Evolutionary conservation across 164 flowering plant species (phyloP).

Genomic region (Piper betle): DNA sequence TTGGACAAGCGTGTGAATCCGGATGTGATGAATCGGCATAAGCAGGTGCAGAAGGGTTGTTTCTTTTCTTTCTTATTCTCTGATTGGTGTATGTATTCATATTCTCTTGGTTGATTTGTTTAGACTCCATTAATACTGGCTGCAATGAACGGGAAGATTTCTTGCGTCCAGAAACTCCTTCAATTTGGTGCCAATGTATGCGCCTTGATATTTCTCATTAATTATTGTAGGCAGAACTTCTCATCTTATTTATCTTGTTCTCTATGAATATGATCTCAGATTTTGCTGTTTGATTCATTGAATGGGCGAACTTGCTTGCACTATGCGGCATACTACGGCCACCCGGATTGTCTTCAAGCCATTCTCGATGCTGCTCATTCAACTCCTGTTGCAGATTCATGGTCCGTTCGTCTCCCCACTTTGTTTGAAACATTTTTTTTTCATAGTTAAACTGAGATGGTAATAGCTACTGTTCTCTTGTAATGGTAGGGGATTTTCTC

Average conservation of each 20-base stretch:
- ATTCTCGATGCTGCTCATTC: constrained; percentile 70
- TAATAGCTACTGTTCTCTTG: not conserved
- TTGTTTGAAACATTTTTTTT: not conserved
- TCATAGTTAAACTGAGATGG: not conserved
- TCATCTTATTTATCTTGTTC: constrained; percentile 5
- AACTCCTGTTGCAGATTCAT: constrained; percentile 68
- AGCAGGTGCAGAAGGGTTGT: constrained; percentile 39
- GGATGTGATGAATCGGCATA: constrained; percentile 67
- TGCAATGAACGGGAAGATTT: constrained; percentile 83
- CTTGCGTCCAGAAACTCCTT: constrained; percentile 67
- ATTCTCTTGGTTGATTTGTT: not conserved
- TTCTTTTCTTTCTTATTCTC: not conserved
- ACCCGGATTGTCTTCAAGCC: constrained; percentile 67
- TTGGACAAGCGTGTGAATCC: constrained; percentile 50
- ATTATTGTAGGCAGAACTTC: not conserved
- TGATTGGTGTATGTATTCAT: too few relatives aligned
- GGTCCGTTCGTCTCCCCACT: constrained; percentile 33
- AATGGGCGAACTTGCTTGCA: constrained; percentile 90
- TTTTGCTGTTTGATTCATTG: constrained; percentile 77
- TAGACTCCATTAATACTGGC: constrained; percentile 98
- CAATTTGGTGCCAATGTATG: constrained; percentile 81
- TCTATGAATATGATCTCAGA: constrained; percentile 23
- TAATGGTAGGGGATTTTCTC: constrained; percentile 73
- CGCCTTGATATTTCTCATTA: too few relatives aligned
- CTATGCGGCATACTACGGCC: constrained; percentile 90